phyloP scores from a whole-genome alignment of 2,329 filamentous ascomycete genomes.

The Aspergillus ibericus region DNA sequence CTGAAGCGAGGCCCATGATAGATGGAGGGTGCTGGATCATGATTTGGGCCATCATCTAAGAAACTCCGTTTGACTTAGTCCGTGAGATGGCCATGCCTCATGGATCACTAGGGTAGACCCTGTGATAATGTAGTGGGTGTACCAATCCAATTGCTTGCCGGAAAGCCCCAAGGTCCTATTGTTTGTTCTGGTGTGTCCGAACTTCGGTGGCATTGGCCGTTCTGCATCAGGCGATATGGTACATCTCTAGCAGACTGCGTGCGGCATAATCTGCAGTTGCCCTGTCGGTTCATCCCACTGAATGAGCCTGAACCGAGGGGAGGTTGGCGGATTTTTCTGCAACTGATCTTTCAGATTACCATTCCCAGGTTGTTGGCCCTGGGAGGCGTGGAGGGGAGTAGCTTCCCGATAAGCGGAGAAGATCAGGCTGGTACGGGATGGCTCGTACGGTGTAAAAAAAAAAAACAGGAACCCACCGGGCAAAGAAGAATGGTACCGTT shows the following conservation, averaged over 20 bases:
- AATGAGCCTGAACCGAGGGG: not conserved
- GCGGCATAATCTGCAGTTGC: not conserved
- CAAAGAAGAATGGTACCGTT: not conserved
- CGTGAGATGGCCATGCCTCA: not conserved
- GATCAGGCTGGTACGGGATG: not conserved
- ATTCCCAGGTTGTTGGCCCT: not conserved
- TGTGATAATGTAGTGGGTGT: not conserved
- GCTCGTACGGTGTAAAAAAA: too few relatives aligned
- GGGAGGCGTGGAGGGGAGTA: not conserved
- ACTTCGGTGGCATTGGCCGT: not conserved
- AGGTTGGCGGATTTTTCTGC: not conserved
- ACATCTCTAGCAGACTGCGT: not conserved
- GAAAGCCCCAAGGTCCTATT: not conserved
- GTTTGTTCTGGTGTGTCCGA: not conserved
- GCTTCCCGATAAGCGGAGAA: slow-evolving; percentile 7
- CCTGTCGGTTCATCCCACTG: not conserved
- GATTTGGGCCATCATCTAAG: not conserved
- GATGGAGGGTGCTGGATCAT: not conserved
- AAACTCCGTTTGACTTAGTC: not conserved
- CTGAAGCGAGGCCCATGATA: not conserved
- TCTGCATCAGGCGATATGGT: not conserved
- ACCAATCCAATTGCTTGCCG: not conserved
- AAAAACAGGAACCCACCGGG: not conserved
- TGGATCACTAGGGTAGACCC: not conserved
- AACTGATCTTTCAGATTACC: not conserved